Percentiles rank a stretch among this genome's conserved stretches.
phyloP scores from a whole-genome alignment of 2,329 filamentous ascomycete genomes.

The Mariannaea elegans region DNA sequence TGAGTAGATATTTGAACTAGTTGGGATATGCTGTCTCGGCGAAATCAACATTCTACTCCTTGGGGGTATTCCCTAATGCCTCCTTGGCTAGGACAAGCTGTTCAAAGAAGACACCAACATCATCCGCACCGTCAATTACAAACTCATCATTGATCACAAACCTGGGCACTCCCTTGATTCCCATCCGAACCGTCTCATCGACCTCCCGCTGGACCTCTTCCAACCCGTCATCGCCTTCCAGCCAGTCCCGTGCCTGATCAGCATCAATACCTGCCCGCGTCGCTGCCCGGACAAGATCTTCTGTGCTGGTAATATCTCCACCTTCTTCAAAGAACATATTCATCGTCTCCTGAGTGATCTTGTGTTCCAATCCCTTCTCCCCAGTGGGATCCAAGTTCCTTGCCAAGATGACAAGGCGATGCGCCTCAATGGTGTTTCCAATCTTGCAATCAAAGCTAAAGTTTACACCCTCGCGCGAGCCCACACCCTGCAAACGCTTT shows the following conservation, averaged over 20 bases:
- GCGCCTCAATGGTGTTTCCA: conserved; percentile 56
- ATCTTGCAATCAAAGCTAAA: conserved; percentile 69
- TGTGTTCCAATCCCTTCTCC: conserved; percentile 59
- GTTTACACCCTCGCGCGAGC: conserved; percentile 72
- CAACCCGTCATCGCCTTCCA: conserved; percentile 63
- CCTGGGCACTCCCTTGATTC: conserved; percentile 75
- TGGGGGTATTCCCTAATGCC: conserved; percentile 15
- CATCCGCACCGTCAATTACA: conserved; percentile 76
- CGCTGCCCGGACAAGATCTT: conserved; percentile 61
- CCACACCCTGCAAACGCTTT: conserved; percentile 64
- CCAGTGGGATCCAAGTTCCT: conserved; percentile 50
- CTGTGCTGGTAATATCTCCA: conserved; percentile 68
- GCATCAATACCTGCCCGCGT: conserved; percentile 62
- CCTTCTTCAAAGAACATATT: conserved; percentile 71
- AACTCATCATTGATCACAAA: conserved; percentile 76
- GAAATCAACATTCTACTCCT: neutral
- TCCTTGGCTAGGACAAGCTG: conserved; percentile 65
- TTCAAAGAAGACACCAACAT: conserved; percentile 71
- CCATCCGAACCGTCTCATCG: conserved; percentile 57
- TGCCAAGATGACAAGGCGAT: conserved; percentile 73
- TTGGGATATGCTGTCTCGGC: neutral
- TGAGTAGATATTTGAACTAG: neutral
- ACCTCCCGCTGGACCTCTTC: conserved; percentile 67
- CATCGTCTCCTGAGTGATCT: conserved; percentile 71
- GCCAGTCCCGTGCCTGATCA: conserved; percentile 61